Conservation (phyloP, 768 basidiomycete species). For the Daedaleopsis sinensis region DNA sequence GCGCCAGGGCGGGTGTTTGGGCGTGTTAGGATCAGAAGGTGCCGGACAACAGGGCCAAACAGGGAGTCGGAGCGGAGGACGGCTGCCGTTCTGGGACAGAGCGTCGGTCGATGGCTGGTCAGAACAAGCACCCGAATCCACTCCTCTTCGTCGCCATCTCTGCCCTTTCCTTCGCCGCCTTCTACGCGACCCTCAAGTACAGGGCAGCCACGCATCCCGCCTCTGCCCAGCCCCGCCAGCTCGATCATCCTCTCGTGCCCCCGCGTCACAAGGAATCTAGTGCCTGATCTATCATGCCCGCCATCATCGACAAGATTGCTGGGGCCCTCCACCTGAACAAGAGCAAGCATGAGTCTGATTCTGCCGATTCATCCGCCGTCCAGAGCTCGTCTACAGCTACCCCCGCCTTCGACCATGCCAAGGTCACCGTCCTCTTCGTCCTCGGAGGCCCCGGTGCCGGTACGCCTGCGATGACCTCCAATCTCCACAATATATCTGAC, state of each 20-base stretch:
- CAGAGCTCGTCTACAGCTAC: slow-evolving; percentile 9
- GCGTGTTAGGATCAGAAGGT: slow-evolving; percentile 25
- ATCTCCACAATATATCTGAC: slow-evolving; percentile 1
- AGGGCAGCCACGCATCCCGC: slow-evolving; percentile 63
- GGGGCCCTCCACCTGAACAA: slow-evolving; percentile 37
- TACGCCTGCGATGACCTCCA: slow-evolving; percentile 26
- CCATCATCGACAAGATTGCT: slow-evolving; percentile 46
- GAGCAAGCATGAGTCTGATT: slow-evolving; percentile 6
- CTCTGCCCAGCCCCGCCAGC: slow-evolving; percentile 59
- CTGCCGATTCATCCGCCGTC: neutral
- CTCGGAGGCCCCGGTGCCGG: slow-evolving; percentile 98
- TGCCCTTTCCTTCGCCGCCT: slow-evolving; percentile 57
- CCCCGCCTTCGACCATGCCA: slow-evolving; percentile 64
- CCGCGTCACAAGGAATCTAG: slow-evolving; percentile 47
- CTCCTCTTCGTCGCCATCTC: slow-evolving; percentile 60
- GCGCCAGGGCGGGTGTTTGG: slow-evolving; percentile 28
- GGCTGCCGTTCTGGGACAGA: neutral
- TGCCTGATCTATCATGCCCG: slow-evolving; percentile 35
- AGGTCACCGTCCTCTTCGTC: slow-evolving; percentile 91
- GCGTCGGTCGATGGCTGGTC: neutral
- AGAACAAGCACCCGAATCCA: slow-evolving; percentile 57
- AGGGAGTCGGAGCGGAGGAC: neutral
- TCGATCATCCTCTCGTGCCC: slow-evolving; percentile 68
- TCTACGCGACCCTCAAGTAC: slow-evolving; percentile 56
- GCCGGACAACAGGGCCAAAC: slow-evolving; percentile 17